Evolutionary conservation across 805 yeast species (phyloP).

Genomic region (Naumovozyma baii): DNA sequence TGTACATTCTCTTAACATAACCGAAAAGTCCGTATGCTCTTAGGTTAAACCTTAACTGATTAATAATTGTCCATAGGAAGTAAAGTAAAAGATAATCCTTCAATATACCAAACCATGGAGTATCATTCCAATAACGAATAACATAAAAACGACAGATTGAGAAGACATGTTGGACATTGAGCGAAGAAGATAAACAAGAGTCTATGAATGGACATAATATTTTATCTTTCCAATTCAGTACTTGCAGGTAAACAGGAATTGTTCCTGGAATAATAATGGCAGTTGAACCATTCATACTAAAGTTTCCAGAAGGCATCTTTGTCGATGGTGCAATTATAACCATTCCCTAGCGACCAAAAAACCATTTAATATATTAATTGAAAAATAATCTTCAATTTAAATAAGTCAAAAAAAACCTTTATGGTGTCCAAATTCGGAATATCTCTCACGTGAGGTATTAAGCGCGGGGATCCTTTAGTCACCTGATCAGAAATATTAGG

Average conservation of each 20-base stretch:
- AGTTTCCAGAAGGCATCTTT: background rate
- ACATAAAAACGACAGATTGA: too few relatives aligned
- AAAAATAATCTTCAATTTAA: too few relatives aligned
- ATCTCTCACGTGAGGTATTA: too few relatives aligned
- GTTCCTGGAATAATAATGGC: background rate
- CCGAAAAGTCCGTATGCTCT: slow-evolving; percentile 36
- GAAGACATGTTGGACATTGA: too few relatives aligned
- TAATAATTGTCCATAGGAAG: slow-evolving; percentile 7
- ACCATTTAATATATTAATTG: too few relatives aligned
- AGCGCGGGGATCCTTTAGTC: too few relatives aligned
- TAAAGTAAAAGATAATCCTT: slow-evolving; percentile 20
- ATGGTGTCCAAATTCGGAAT: too few relatives aligned
- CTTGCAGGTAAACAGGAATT: background rate
- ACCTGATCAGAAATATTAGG: too few relatives aligned
- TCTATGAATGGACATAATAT: background rate
- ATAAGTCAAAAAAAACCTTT: too few relatives aligned
- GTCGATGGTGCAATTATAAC: too few relatives aligned
- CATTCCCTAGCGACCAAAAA: too few relatives aligned
- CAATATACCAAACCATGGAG: slow-evolving; percentile 10
- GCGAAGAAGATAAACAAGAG: too few relatives aligned
- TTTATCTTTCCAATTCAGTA: background rate
- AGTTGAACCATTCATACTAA: background rate
- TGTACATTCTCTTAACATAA: slow-evolving; percentile 13
- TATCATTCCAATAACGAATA: slow-evolving; percentile 1
- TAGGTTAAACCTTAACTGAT: slow-evolving; percentile 10